Evolutionary conservation across 306 rosid genomes (phyloP).

Genomic region (Vigna hirtella): DNA sequence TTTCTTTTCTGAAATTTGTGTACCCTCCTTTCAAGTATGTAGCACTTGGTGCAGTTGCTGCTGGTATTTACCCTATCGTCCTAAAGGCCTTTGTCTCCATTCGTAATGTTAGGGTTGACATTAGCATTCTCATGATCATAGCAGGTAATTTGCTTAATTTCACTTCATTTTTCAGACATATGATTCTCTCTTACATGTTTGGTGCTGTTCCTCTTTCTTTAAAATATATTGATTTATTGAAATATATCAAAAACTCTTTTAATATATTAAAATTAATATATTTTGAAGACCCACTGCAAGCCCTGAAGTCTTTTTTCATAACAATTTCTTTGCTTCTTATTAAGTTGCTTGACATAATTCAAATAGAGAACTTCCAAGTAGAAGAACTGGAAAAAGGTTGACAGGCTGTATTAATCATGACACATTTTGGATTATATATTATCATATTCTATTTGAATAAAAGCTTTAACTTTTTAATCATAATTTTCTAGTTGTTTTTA

Average conservation of each 20-base stretch:
- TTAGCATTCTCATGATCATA: constrained; percentile 74
- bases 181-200: too few species aligned
- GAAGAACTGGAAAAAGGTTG: neutral
- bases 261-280: too few species aligned
- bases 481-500: neutral
- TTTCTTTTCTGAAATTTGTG: constrained; percentile 67
- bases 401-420: neutral
- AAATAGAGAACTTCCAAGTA: neutral
- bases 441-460: neutral
- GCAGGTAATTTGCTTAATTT: constrained; percentile 60
- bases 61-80: constrained; percentile 60
- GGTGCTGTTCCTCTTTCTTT: too few species aligned
- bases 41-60: constrained; percentile 79
- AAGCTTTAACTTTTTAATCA: neutral
- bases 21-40: constrained; percentile 64
- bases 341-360: too few species aligned
- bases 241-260: too few species aligned
- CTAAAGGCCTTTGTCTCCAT: constrained; percentile 61
- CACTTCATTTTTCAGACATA: neutral
- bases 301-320: too few species aligned
- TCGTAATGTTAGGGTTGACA: constrained; percentile 67
- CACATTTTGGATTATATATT: constrained; percentile 1
- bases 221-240: too few species aligned
- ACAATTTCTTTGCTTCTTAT: too few species aligned
- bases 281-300: too few species aligned